phyloP scores from a whole-genome alignment of 2,329 filamentous ascomycete genomes.

The Sarocladium brachiariae region DNA sequence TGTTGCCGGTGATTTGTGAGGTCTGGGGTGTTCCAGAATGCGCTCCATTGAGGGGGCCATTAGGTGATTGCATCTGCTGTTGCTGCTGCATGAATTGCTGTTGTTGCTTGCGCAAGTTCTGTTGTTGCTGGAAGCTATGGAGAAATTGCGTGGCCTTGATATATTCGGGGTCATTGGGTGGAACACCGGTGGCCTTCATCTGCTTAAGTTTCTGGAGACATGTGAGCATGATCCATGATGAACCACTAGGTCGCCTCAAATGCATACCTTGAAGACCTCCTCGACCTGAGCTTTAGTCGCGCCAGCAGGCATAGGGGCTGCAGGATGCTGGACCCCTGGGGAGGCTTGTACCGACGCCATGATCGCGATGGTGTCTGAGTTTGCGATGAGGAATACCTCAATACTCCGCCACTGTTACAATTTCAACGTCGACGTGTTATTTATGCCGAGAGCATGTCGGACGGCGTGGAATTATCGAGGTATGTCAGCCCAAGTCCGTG shows the following conservation, averaged over 20 bases:
- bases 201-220: constrained; percentile 70
- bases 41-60: constrained; percentile 47
- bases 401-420: neutral
- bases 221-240: neutral
- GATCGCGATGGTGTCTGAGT: constrained; percentile 26
- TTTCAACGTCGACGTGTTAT: constrained; percentile 4
- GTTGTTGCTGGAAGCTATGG: constrained; percentile 61
- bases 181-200: constrained; percentile 80
- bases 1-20: constrained; percentile 15
- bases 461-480: constrained; percentile 11
- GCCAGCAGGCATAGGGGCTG: constrained; percentile 55
- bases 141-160: constrained; percentile 76
- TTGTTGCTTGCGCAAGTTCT: constrained; percentile 45
- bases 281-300: constrained; percentile 73
- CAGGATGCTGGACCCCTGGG: constrained; percentile 60
- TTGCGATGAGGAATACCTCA: neutral
- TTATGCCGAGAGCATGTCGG: constrained; percentile 30
- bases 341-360: constrained; percentile 80
- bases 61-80: constrained; percentile 41
- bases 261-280: constrained; percentile 60
- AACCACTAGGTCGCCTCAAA: constrained; percentile 13
- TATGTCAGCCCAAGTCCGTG: neutral
- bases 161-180: constrained; percentile 78
- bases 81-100: constrained; percentile 35
- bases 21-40: constrained; percentile 29